Base-by-base conservation (phyloP, 495 filamentous ascomycete species). In the Aspergillus avenaceus region DNA sequence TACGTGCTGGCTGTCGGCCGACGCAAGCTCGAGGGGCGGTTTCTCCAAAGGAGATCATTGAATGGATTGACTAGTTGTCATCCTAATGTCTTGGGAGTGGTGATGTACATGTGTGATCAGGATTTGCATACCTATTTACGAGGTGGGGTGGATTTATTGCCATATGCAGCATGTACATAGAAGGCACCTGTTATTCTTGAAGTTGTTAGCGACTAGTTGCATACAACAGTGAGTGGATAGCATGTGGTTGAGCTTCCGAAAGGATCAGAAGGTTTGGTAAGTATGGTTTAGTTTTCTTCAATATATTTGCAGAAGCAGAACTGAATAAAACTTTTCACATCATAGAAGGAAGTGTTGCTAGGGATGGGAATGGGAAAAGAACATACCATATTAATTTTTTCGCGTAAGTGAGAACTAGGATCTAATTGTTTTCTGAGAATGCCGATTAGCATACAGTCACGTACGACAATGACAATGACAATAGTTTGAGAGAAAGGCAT, bases 61-160 rank as follows among this genome's bases (percentile, higher is more conserved):
- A 97, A 97, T 97, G 92, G 92, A 97, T 97, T 87, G 84, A 90
- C 91, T 91, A 76, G 72, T 81, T 87, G 82, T 95, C 91, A 96
- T 97, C 92, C 87, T 87, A 68, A 75, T 64, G 49, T 44, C 49
- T 36, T 49, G 48, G 40, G 25, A 14, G 49, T 52, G 31, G 19
- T 8, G 29, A 23, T 14, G n/a, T n/a, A n/a, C n/a, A 37, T 25
- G 50, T 29, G 41, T 53, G 52, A 42, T 36, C 3, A 16, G 12
- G n/a, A 5, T 18, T 36, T 36, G 3, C 13, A 36, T 32, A 32
- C 29, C 29, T 32, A 32, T n/a, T n/a, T n/a, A n/a, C n/a, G 12
- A 32, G 4, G 12, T 5, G 29, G 12, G 11, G 11, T 12, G 14
- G 29, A 32, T 5, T 32, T 32, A n/a, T n/a, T 12, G 29, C 5